phyloP scores from a whole-genome alignment of 495 filamentous ascomycete genomes.

The Diplogelasinospora grovesii region DNA sequence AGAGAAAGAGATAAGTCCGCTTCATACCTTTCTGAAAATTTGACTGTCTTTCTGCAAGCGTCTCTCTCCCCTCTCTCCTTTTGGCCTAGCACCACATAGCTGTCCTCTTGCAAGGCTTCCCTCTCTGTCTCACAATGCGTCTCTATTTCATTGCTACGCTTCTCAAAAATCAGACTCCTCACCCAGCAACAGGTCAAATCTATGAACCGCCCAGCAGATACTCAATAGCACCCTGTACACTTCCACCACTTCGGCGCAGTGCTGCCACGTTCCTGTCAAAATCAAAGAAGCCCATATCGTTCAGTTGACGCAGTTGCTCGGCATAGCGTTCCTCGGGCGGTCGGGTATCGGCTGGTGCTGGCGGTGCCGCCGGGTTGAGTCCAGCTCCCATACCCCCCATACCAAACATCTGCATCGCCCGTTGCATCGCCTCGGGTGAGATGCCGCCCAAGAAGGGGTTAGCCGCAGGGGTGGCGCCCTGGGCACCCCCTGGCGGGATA shows the following conservation, averaged over 20 bases:
- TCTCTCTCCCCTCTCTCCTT: too few relatives aligned
- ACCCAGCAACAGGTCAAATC: too few relatives aligned
- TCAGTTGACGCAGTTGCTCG: conserved; percentile 83
- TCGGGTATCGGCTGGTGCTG: conserved; percentile 66
- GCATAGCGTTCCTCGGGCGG: conserved; percentile 93
- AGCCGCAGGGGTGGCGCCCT: conserved; percentile 8
- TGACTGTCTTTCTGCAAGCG: too few relatives aligned
- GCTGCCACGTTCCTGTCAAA: conserved; percentile 91
- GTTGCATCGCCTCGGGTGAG: conserved; percentile 38
- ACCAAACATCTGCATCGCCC: conserved; percentile 33
- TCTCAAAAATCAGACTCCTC: too few relatives aligned
- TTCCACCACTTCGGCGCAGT: conserved; percentile 81
- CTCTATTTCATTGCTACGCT: too few relatives aligned
- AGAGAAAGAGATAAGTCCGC: too few relatives aligned
- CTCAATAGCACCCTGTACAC: conserved; percentile 91
- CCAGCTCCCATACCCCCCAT: conserved; percentile 11
- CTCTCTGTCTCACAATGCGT: too few relatives aligned
- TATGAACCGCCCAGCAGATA: conserved; percentile 47
- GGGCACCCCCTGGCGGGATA: conserved; percentile 6
- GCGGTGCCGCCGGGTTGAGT: conserved; percentile 31
- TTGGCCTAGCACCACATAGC: too few relatives aligned
- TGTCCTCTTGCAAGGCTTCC: too few relatives aligned
- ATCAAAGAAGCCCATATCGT: conserved; percentile 98
- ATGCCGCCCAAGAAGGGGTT: conserved; percentile 18
- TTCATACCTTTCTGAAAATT: too few relatives aligned